Base-by-base conservation (phyloP, 768 basidiomycete species). In the Nevesoporus exiguus region DNA sequence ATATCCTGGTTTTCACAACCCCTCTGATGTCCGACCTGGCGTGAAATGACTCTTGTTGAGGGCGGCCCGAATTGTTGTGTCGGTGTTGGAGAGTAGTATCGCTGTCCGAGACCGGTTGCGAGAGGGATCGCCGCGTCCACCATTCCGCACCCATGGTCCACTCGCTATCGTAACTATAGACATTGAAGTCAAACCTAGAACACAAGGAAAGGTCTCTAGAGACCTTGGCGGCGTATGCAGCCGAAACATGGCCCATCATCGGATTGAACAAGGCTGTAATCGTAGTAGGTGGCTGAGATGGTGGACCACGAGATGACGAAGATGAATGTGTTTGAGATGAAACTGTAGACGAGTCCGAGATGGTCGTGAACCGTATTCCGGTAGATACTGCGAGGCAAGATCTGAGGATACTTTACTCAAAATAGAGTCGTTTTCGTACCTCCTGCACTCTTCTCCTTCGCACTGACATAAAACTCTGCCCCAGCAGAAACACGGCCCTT, bases 101-200 rank as follows among this genome's bases (percentile, higher is more conserved):
- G 4, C 36, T 41, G 14, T 67, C 61, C 14, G 55, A 51, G 30
- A 49, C 48, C 8, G 65, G 56, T 49, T 71, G 68, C 13, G 71
- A 62, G 19, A 70, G 72, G 5, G 77, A 73, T 22, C 84, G 80
- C 21, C 93, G 81, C 66, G 93, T 80, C 93, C 93, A 97, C 92
- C 93, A 97, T 69, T 98, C 95, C 1, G 90, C 88, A 3, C 96
- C 96, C 75, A 98, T 82, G 10, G 91, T 88, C 88, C 94, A 89
- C 68, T 98, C 95, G 70, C 92, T 94, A 61, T 96, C 93, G 70
- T 93, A 98, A 71, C 91, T 94, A 68, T 98, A 97, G 25, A 95
- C 82, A 65, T 98, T 98, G 73, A 98, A 93, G 67, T 98, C 93
- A 66, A 95, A 98, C 21, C 92, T 84, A 0, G 92, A 88, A 47